A percentile compares a stretch with the other conserved stretches of the same genome.
These are phyloP conservation scores for Globisporangium nodosum DNA, from an alignment of 352 stramenopile species.

Conservation along the genomic window DNA sequence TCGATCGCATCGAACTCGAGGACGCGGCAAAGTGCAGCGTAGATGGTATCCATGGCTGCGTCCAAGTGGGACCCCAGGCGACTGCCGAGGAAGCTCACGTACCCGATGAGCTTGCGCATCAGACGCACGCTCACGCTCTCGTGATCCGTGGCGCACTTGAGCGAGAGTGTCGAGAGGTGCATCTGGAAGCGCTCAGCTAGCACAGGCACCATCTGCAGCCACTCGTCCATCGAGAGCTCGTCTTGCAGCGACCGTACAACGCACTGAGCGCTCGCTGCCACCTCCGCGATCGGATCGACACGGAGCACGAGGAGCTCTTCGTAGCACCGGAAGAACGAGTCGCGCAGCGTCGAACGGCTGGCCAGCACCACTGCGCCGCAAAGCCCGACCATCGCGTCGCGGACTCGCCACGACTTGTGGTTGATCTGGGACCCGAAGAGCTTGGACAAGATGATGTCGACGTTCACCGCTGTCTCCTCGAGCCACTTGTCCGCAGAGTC, in stretches of 20 bases:
- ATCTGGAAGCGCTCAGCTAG: slow-evolving; percentile 66
- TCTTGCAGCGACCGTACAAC: slow-evolving; percentile 18
- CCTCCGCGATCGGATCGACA: slow-evolving; percentile 41
- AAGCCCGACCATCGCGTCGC: slow-evolving; percentile 47
- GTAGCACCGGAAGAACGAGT: slow-evolving; percentile 69
- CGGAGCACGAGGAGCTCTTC: slow-evolving; percentile 73
- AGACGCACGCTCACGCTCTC: slow-evolving; percentile 49
- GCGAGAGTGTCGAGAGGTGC: slow-evolving; percentile 58
- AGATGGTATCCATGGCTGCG: slow-evolving; percentile 38
- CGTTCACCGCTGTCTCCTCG: slow-evolving; percentile 40
- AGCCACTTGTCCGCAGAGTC: slow-evolving; percentile 39
- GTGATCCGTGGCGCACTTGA: slow-evolving; percentile 56
- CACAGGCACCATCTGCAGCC: slow-evolving; percentile 48
- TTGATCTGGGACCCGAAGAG: slow-evolving; percentile 40
- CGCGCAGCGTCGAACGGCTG: slow-evolving; percentile 38
- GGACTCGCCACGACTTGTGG: slow-evolving; percentile 58
- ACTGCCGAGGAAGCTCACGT: slow-evolving; percentile 42
- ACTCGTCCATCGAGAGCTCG: slow-evolving; percentile 36
- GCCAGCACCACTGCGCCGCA: slow-evolving; percentile 49
- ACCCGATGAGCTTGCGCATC: slow-evolving; percentile 67
- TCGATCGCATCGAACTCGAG: slow-evolving; percentile 64
- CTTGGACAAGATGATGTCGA: slow-evolving; percentile 55
- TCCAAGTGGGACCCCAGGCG: slow-evolving; percentile 45
- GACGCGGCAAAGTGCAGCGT: slow-evolving; percentile 39
- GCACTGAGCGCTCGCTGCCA: slow-evolving; percentile 9